Evolutionary conservation across 2,329 filamentous ascomycete species (phyloP).

Genomic region (Podosphaera aphanis): DNA sequence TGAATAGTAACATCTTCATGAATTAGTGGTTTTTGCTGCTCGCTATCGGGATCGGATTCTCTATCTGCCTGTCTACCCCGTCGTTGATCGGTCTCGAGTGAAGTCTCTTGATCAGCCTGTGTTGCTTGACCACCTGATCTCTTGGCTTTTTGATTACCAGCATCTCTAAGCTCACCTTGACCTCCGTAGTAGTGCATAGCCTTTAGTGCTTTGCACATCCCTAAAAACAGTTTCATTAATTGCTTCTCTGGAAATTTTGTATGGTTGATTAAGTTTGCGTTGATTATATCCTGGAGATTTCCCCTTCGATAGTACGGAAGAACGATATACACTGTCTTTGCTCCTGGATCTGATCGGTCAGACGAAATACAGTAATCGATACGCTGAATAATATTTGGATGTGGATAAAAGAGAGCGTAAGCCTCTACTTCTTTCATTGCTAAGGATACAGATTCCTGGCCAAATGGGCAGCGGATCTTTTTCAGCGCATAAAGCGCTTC

Average conservation of each 20-base stretch:
- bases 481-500: slow-evolving; percentile 83
- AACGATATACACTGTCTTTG: slow-evolving; percentile 90
- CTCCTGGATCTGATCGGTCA: slow-evolving; percentile 41
- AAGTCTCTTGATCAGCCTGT: slow-evolving; percentile 11
- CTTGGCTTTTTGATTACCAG: slow-evolving; percentile 23
- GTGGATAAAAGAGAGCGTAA: slow-evolving; percentile 67
- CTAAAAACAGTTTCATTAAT: slow-evolving; percentile 75
- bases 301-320: slow-evolving; percentile 87
- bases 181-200: slow-evolving; percentile 74
- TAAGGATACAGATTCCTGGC: slow-evolving; percentile 80
- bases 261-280: slow-evolving; percentile 92
- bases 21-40: slow-evolving; percentile 67
- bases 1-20: slow-evolving; percentile 47
- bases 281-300: slow-evolving; percentile 95
- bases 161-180: slow-evolving; percentile 20
- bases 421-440: slow-evolving; percentile 95
- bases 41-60: slow-evolving; percentile 34
- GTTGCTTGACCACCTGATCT: slow-evolving; percentile 11
- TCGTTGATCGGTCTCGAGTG: not conserved
- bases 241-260: slow-evolving; percentile 68
- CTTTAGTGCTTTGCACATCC: slow-evolving; percentile 69
- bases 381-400: slow-evolving; percentile 66
- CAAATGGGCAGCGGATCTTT: slow-evolving; percentile 96
- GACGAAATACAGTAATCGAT: slow-evolving; percentile 64
- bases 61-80: slow-evolving; percentile 20